These are phyloP conservation scores for Epichloe glyceriae DNA, from an alignment of 2,329 filamentous ascomycete genomes.

Conservation along the genomic window DNA sequence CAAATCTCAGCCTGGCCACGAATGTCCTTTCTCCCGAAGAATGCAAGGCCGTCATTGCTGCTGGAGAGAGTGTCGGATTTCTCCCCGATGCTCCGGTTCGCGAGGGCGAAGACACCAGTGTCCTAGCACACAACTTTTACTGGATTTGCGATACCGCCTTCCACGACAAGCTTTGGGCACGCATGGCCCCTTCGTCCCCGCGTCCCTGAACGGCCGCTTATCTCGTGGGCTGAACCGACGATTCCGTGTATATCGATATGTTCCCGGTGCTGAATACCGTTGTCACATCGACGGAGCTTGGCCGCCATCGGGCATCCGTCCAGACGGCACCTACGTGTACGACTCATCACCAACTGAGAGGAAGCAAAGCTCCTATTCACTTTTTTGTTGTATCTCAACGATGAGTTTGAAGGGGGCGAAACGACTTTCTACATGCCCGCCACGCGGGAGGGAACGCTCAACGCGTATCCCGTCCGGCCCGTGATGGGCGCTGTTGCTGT, in stretches of 20 bases:
- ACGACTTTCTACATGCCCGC: slow-evolving; percentile 60
- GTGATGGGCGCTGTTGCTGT: slow-evolving; percentile 56
- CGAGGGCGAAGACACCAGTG: slow-evolving; percentile 50
- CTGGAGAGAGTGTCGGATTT: slow-evolving; percentile 52
- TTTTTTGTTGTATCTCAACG: slow-evolving; percentile 56
- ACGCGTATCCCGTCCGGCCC: slow-evolving; percentile 55
- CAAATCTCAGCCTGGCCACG: slow-evolving; percentile 45
- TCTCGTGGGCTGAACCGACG: slow-evolving; percentile 54
- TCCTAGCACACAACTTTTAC: slow-evolving; percentile 62
- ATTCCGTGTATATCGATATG: slow-evolving; percentile 60
- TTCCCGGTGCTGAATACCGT: slow-evolving; percentile 59
- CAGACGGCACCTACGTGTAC: slow-evolving; percentile 49
- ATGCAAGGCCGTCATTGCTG: slow-evolving; percentile 53
- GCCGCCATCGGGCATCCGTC: slow-evolving; percentile 53
- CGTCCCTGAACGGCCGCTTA: slow-evolving; percentile 37
- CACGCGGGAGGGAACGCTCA: slow-evolving; percentile 49
- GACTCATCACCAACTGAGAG: slow-evolving; percentile 46
- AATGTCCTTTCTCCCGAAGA: slow-evolving; percentile 48
- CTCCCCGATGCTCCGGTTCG: slow-evolving; percentile 54
- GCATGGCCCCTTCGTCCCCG: slow-evolving; percentile 47
- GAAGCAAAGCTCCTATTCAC: slow-evolving; percentile 58
- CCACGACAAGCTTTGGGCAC: slow-evolving; percentile 48
- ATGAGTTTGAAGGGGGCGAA: slow-evolving; percentile 59
- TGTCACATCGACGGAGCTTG: slow-evolving; percentile 61
- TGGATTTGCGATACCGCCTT: slow-evolving; percentile 55